Conservation (phyloP, 306 rosid species). For the Mimosa bimucronata region DNA sequence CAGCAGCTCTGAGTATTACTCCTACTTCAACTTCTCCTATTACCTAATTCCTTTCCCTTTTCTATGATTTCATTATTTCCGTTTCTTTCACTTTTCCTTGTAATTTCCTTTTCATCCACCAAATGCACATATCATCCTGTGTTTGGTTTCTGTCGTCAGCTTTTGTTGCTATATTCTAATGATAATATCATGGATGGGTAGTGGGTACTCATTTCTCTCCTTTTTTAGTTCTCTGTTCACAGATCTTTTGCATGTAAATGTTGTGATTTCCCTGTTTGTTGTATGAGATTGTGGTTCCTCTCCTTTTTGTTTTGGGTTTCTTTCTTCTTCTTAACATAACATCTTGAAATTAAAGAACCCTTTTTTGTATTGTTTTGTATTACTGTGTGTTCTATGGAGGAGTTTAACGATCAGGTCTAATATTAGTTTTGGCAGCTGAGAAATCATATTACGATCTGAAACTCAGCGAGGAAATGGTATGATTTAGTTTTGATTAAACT, state of each 20-base stretch:
- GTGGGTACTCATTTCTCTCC: background rate
- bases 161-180: background rate
- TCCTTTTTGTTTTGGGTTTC: background rate
- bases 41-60: background rate
- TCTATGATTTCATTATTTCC: background rate
- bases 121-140: background rate
- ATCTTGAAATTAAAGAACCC: background rate
- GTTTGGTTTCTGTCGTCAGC: background rate
- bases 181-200: no score
- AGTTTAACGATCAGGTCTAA: background rate
- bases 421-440: no score
- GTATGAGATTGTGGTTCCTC: background rate
- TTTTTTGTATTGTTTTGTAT: background rate
- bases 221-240: background rate
- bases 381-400: background rate
- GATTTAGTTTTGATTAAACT: no score
- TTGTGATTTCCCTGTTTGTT: background rate
- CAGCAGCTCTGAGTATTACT: slow-evolving; percentile 58
- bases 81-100: background rate
- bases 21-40: no score
- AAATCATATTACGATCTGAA: no score
- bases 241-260: background rate
- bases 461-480: no score
- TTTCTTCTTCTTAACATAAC: background rate
- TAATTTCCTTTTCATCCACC: background rate